Percentiles rank a stretch among this genome's conserved stretches.
Evolutionary conservation across 176 grass and related monocot genomes (phyloP).

Genomic region (Musa acuminata): DNA sequence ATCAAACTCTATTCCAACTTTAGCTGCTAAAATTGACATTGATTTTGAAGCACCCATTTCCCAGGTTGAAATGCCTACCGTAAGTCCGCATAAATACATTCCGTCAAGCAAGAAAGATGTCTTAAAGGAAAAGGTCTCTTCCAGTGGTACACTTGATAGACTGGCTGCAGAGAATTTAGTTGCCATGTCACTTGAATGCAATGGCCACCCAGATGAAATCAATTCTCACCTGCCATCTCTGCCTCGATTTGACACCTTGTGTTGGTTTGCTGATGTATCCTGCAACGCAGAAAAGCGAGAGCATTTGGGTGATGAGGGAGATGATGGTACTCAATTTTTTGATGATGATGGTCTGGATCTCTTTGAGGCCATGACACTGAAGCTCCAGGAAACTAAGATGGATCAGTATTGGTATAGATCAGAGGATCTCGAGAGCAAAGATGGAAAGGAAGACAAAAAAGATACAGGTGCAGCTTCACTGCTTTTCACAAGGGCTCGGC

Average conservation of each 20-base stretch:
- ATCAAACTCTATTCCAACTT: constrained; percentile 8
- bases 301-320: not conserved
- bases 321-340: constrained; percentile 8
- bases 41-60: constrained; percentile 3
- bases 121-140: constrained; percentile 25
- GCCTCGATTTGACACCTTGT: constrained; percentile 34
- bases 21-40: constrained; percentile 3
- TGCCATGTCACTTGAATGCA: constrained; percentile 28
- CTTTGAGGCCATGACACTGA: constrained; percentile 47
- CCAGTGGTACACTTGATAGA: constrained; percentile 24
- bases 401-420: constrained; percentile 7
- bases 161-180: constrained; percentile 43
- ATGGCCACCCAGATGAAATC: not conserved
- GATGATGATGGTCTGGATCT: constrained; percentile 31
- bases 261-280: constrained; percentile 48
- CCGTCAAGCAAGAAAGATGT: not conserved
- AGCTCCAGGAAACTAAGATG: constrained; percentile 32
- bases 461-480: constrained; percentile 22
- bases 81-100: constrained; percentile 4
- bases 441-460: constrained; percentile 7
- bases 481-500: constrained; percentile 30
- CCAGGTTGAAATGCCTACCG: not conserved
- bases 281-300: constrained; percentile 7
- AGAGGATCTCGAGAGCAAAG: not conserved
- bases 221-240: not conserved